Conservation (phyloP, 225 moss, liverwort and hornwort species). For the Antitrichia curtipendula region DNA sequence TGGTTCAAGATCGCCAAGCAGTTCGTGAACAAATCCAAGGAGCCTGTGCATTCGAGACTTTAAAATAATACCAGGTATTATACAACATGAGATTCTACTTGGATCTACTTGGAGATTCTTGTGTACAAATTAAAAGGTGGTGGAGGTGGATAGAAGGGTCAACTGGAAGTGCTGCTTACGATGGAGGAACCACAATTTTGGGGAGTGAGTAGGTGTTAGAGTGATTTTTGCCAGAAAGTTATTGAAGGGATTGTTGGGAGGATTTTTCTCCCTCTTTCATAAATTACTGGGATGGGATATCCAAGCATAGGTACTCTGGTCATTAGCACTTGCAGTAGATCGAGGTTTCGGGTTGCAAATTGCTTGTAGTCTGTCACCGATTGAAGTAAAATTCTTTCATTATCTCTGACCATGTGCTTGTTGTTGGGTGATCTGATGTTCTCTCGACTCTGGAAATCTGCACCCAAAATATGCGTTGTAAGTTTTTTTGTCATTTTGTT, state of each 20-base stretch:
- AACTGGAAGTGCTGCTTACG: neutral
- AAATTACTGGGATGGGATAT: neutral
- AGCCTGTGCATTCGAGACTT: neutral
- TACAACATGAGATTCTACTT: neutral
- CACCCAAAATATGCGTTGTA: neutral
- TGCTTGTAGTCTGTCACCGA: neutral
- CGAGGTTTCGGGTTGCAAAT: neutral
- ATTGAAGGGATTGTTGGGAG: neutral
- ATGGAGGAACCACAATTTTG: neutral
- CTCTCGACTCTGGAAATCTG: neutral
- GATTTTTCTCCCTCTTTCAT: neutral
- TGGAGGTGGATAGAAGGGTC: neutral
- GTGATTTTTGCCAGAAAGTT: neutral
- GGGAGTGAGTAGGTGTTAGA: neutral
- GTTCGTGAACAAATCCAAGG: neutral
- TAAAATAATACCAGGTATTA: neutral
- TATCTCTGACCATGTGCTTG: neutral
- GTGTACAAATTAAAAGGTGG: conserved; percentile 11
- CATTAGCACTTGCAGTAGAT: neutral
- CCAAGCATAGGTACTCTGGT: neutral
- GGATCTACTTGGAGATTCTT: neutral
- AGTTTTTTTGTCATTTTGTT: neutral
- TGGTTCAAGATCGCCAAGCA: conserved; percentile 84
- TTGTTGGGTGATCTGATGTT: neutral
- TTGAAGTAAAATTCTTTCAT: conserved; percentile 6